Base-by-base conservation (phyloP, 345 rosid genomes). In the Heritiera fomes region DNA sequence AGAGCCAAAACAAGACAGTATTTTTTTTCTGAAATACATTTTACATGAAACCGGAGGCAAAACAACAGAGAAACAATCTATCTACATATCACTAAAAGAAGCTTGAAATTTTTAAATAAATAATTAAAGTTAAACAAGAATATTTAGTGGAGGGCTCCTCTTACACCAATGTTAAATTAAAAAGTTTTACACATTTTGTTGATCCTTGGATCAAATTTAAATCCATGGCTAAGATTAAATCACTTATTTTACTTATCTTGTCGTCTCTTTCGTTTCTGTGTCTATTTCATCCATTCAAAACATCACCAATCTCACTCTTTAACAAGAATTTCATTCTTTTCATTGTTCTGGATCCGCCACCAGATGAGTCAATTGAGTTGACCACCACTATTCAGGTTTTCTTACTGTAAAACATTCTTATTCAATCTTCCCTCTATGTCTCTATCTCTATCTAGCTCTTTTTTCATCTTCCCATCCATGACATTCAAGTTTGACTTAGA, bases 71-170 rank as follows among this genome's bases (percentile, higher is more conserved):
- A 41, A 52, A 71, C 61, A 71, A 71, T 30, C n/a, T 3, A 71
- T 52, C 59, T 30, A 71, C 50, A 50, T 15, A 50, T 15, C 43
- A 23, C 43, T 71, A 49, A 49, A 15, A 14, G 14, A 71, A 71
- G 43, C 43, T 50, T 71, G 59, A 71, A 50, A 71, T 7, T 71
- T 38, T 23, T 70, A 70, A 70, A 70, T 49, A 9, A 28, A 47
- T 28, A 13, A 14, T 70, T 1, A 17, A 7, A 46, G 40, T 46
- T 52, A 23, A 43, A 67, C n/a, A 32, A 43, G 17, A 67, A 4
- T 67, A 10, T 34, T 61, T 61, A 14, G 14, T 17, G 18, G 15
- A 32, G 38, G 40, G 13, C 30, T 61, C 18, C 41, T 1, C 40
- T 61, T 4, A 43, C 34, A 67, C 50, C 52, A 67, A 66, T 41